phyloP scores from a whole-genome alignment of 208 protist genomes.

The Trypanosoma scelopori region DNA sequence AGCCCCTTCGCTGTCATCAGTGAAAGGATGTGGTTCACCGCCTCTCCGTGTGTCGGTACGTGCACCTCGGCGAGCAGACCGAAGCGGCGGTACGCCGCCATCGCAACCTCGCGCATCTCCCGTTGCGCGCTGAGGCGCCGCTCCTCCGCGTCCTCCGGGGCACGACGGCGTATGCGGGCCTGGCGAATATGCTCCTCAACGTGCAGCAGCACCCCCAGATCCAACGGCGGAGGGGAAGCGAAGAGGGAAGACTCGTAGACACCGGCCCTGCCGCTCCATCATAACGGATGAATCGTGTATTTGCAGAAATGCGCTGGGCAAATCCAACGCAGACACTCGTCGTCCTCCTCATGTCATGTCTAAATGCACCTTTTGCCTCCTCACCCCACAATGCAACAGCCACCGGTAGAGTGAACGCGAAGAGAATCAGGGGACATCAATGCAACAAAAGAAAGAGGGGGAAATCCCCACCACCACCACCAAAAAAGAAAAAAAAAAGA shows the following conservation, averaged over 20 bases:
- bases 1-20: conserved; percentile 31
- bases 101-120: conserved; percentile 55
- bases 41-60: conserved; percentile 38
- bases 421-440: too few species aligned
- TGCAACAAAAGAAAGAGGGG: too few species aligned
- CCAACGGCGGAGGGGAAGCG: too few species aligned
- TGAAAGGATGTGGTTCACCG: conserved; percentile 58
- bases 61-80: conserved; percentile 39
- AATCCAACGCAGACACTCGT: too few species aligned
- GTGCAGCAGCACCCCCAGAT: conserved; percentile 36
- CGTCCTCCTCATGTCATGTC: too few species aligned
- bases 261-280: too few species aligned
- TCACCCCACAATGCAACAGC: too few species aligned
- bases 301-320: too few species aligned
- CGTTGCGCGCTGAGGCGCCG: conserved; percentile 37
- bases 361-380: too few species aligned
- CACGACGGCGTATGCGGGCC: conserved; percentile 48
- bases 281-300: too few species aligned
- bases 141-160: conserved; percentile 66
- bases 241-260: background rate
- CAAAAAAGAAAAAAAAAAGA: conserved; percentile 10
- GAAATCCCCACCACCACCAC: too few species aligned
- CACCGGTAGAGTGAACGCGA: too few species aligned
- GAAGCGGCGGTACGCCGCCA: conserved; percentile 56
- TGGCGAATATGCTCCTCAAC: conserved; percentile 60